Conservation (phyloP, 1,284 basidiomycete species). For the Microstroma glucosiphilum region DNA sequence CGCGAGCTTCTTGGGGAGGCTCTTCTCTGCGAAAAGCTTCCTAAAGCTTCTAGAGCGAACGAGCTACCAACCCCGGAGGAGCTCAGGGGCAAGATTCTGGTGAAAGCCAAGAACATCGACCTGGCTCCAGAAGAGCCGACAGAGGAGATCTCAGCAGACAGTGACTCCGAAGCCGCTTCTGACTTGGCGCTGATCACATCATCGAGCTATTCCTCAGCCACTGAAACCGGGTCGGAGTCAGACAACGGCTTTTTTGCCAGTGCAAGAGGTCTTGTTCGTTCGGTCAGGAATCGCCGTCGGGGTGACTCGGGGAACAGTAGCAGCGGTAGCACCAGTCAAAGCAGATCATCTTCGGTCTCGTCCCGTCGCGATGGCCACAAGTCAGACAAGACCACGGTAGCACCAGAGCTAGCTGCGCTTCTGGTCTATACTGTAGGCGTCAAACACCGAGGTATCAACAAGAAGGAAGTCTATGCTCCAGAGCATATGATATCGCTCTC, state of each 20-base stretch:
- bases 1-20: constrained; percentile 69
- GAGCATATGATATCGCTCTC: constrained; percentile 91
- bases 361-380: constrained; percentile 6
- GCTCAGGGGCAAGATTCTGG: constrained; percentile 69
- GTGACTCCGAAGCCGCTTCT: not conserved
- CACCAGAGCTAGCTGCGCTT: constrained; percentile 65
- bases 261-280: constrained; percentile 14
- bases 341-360: not conserved
- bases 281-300: constrained; percentile 4
- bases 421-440: constrained; percentile 94
- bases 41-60: constrained; percentile 33
- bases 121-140: not conserved
- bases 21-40: constrained; percentile 55
- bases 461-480: constrained; percentile 76
- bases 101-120: constrained; percentile 60
- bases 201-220: constrained; percentile 7
- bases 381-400: constrained; percentile 57
- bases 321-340: not conserved
- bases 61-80: constrained; percentile 78
- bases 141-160: constrained; percentile 11
- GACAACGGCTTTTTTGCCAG: constrained; percentile 17
- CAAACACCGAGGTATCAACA: constrained; percentile 85
- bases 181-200: not conserved
- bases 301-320: not conserved
- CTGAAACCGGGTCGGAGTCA: constrained; percentile 20